Percentiles rank a stretch among this genome's conserved stretches.
Evolutionary conservation across 2,329 filamentous ascomycete genomes (phyloP).

Genomic region (Diplodia mutila): DNA sequence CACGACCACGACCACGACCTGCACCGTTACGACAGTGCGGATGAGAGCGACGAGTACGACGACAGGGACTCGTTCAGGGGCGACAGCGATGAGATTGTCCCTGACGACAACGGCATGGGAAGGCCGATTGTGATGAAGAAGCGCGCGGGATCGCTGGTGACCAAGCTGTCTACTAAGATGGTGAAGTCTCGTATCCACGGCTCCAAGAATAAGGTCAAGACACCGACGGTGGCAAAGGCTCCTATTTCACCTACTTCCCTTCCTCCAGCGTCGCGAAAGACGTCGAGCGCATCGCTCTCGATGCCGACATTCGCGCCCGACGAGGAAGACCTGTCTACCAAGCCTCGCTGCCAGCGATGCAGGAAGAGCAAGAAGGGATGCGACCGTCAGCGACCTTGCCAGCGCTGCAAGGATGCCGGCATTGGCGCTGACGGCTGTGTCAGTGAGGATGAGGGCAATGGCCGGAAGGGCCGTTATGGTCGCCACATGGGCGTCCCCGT

Average conservation of each 20-base stretch:
- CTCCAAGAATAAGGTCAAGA: conserved; percentile 57
- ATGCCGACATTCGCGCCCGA: conserved; percentile 67
- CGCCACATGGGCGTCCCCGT: conserved; percentile 70
- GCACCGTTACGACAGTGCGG: conserved; percentile 52
- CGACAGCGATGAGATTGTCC: conserved; percentile 54
- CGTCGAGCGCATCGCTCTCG: conserved; percentile 70
- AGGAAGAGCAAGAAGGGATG: conserved; percentile 99
- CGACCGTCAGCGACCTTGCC: conserved; percentile 92
- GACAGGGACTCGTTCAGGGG: conserved; percentile 60
- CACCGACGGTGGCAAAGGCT: conserved; percentile 44
- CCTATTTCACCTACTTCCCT: conserved; percentile 64
- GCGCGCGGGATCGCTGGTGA: conserved; percentile 39
- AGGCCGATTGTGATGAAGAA: conserved; percentile 47
- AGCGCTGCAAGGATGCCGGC: conserved; percentile 92
- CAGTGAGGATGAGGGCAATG: conserved; percentile 97
- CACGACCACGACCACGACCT: conserved; percentile 25
- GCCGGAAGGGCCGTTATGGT: conserved; percentile 89
- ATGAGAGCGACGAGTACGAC: conserved; percentile 64
- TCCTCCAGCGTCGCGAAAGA: conserved; percentile 72
- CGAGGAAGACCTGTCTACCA: conserved; percentile 90
- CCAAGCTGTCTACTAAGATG: conserved; percentile 46
- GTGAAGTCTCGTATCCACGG: conserved; percentile 47
- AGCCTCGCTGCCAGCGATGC: conserved; percentile 96
- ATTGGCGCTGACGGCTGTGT: conserved; percentile 92
- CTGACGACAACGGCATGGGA: conserved; percentile 40